A percentile compares a stretch with the other conserved stretches of the same genome.
Evolutionary conservation across 1,284 basidiomycete species (phyloP).

Genomic region (Lentinula novae-zelandiae): DNA sequence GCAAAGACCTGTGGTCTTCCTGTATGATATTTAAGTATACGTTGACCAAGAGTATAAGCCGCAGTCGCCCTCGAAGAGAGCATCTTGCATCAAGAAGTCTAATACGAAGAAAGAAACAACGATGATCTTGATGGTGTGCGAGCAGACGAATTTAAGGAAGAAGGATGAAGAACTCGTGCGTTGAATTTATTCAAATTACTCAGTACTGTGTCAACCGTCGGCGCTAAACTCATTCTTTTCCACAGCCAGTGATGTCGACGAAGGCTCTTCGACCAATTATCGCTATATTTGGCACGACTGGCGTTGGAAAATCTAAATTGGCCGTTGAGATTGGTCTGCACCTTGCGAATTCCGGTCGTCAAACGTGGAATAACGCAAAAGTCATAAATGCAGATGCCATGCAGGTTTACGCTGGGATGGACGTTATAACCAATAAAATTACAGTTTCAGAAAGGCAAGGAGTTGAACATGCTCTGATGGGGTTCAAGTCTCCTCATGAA

Average conservation of each 20-base stretch:
- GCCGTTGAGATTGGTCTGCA: conserved; percentile 83
- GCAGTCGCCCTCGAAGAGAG: neutral
- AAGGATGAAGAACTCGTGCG: neutral
- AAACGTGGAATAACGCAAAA: conserved; percentile 55
- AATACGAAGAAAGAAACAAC: neutral
- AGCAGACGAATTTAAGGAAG: neutral
- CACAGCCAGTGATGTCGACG: neutral
- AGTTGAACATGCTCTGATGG: conserved; percentile 87
- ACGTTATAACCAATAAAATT: conserved; percentile 96
- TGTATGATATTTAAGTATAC: neutral
- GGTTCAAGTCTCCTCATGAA: conserved; percentile 79
- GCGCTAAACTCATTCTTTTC: too few species aligned
- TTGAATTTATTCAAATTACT: too few species aligned
- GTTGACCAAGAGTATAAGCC: neutral
- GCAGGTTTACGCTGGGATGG: conserved; percentile 95
- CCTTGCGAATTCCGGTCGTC: conserved; percentile 33
- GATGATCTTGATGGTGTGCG: neutral
- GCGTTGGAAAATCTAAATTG: conserved; percentile 94
- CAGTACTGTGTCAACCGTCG: too few species aligned
- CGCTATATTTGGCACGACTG: conserved; percentile 91
- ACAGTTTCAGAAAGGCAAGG: conserved; percentile 74
- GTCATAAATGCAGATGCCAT: conserved; percentile 97
- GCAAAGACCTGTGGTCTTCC: neutral
- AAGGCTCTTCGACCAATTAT: conserved; percentile 60
- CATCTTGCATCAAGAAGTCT: neutral